Percentiles rank a stretch among this genome's conserved stretches.
Evolutionary conservation across 257 asterid genomes (phyloP).

Genomic region (Penstemon newberryi): DNA sequence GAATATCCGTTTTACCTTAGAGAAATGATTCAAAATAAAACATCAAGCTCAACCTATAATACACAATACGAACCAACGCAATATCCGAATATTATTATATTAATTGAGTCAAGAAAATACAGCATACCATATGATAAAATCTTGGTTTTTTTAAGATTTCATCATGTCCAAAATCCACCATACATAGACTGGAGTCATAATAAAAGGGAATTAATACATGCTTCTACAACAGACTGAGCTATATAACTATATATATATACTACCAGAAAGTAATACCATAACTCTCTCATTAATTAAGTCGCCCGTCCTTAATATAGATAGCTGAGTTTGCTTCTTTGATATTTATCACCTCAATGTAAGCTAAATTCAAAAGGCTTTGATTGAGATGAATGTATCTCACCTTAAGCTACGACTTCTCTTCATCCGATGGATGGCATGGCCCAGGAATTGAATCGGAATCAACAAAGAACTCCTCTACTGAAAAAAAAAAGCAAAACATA

Average conservation of each 20-base stretch:
- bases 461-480: conserved; percentile 94
- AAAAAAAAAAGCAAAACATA: conserved; percentile 32
- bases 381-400: conserved; percentile 27
- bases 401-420: conserved; percentile 65
- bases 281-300: conserved; percentile 33
- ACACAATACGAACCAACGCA: background rate
- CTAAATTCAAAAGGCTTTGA: conserved; percentile 29
- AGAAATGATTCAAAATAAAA: too few species aligned
- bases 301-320: conserved; percentile 33
- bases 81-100: conserved; percentile 24
- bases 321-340: conserved; percentile 27
- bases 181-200: conserved; percentile 26
- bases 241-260: background rate
- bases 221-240: conserved; percentile 32
- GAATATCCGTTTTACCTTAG: too few species aligned
- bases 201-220: conserved; percentile 20
- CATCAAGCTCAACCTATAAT: background rate
- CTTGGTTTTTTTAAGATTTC: conserved; percentile 30
- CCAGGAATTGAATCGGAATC: conserved; percentile 81
- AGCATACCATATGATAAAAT: conserved; percentile 28
- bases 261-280: conserved; percentile 22
- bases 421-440: conserved; percentile 74
- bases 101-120: conserved; percentile 29
- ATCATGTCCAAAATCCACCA: conserved; percentile 29
- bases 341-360: conserved; percentile 35